Evolutionary conservation across 257 asterid genomes (phyloP), one percentile per base, ranked within the genome.

Genomic region (Petrea volubilis): DNA sequence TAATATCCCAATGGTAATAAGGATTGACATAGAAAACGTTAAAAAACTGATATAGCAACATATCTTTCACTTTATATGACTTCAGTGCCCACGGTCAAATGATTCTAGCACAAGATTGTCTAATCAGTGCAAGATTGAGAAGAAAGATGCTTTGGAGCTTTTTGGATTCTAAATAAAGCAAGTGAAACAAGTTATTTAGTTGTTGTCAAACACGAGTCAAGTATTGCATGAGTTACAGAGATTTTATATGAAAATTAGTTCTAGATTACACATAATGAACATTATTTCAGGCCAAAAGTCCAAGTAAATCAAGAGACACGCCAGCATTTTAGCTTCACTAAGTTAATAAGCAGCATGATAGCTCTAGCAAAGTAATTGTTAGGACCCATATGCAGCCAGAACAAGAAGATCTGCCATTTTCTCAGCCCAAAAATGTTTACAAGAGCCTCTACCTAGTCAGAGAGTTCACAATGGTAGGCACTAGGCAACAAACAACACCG

Each of bases 301-400:
- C 27, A 17, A 34, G 13, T 12, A 20, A 56, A 67, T 40, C 61
- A 49, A 21, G 43, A 10, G 55, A 20, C 67, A 21, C 23, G 33
- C 53, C 55, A 25, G 24, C 21, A 41, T 38, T 34, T 13, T 13
- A 53, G 14, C 52, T 18, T 10, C 25, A 20, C 28, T 18, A 28
- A 56, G 57, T 34, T 29, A 31, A 18, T 21, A 2, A 28, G 31
- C 7, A 55, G 36, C 24, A 49, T 15, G 2, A 40, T 33, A 13
- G 23, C 12, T 2, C 36, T 0, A 27, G 46, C 28, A 59, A 34
- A 25, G 27, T 12, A 12, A 17, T 24, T 36, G 7, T 46, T 27
- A 46, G 44, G 53, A 41, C 33, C 61, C 38, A 53, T 40, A 50
- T 47, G 69, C 77, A 64, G 11, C 60, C 68, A 14, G 14, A 60